Evolutionary conservation across 2,329 filamentous ascomycete species (phyloP), one percentile per base, ranked within the genome.

Genomic region (Metarhizium guizhouense): DNA sequence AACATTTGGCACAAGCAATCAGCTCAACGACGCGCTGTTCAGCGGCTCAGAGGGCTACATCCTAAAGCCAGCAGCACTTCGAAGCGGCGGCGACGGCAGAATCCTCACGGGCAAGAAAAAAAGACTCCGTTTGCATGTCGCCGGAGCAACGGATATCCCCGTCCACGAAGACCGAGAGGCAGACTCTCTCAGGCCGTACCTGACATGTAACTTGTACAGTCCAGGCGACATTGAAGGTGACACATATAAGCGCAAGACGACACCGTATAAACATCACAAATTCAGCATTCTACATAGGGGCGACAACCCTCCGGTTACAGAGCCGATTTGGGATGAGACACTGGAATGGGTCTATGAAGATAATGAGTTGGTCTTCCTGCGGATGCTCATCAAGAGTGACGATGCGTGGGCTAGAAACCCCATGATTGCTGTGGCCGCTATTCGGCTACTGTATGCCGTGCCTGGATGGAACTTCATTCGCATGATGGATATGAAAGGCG

Each of bases 301-400:
- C 18, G 80, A 82, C 54, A 84, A 83, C 58, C 80, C 84, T 2
- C 76, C 78, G 0, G 65, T 75, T 0, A 84, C 76, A 0, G 83
- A 87, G 58, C 84, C 85, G 0, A 52, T 88, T 7, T 88, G 83
- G 84, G 77, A 87, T 60, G 83, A 87, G 66, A 73, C 71, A 14
- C 70, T 88, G 8, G 82, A 85, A 63, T 88, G 85, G 85, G 81
- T 84, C 58, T 87, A 81, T 61, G 80, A 85, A 6, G 84, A 86
- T 55, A 85, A 82, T 60, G 84, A 87, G 65, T 64, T 88, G 51
- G 77, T 79, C 0, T 88, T 88, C 61, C 60, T 88, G 60, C 74
- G 85, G 0, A 74, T 88, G 57, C 70, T 87, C 47, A 76, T 88
- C 69, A 88, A 88, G 74, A 84, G 79, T 60, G 84, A 87, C 57